A percentile compares a stretch with the other conserved stretches of the same genome.
Conservation (phyloP, 2,329 filamentous ascomycete genomes). For the Microcyclosporella mali region DNA sequence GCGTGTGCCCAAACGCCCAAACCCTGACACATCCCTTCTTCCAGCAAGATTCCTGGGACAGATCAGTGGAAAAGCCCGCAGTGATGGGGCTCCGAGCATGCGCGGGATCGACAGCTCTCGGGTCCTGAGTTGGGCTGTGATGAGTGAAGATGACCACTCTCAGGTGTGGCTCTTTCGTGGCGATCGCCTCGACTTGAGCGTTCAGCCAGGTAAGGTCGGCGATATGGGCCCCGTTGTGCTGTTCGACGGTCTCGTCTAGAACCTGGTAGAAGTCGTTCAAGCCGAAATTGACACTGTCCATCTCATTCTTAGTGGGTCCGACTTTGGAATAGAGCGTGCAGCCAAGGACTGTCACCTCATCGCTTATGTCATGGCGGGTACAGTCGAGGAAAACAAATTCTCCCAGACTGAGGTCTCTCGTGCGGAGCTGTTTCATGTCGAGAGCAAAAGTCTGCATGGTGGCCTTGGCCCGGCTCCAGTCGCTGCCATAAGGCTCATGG, state of each 20-base stretch:
- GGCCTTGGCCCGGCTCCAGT: conserved; percentile 31
- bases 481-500: conserved; percentile 48
- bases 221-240: conserved; percentile 36
- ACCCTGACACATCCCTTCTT: conserved; percentile 4
- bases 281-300: conserved; percentile 7
- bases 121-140: conserved; percentile 37
- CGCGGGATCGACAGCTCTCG: conserved; percentile 31
- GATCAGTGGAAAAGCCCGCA: conserved; percentile 10
- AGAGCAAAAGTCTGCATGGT: conserved; percentile 22
- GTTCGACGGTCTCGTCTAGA: conserved; percentile 33
- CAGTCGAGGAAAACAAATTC: conserved; percentile 40
- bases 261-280: conserved; percentile 18
- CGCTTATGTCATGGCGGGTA: conserved; percentile 19
- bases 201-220: conserved; percentile 44
- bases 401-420: conserved; percentile 27
- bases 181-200: conserved; percentile 21
- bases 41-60: conserved; percentile 7
- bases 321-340: conserved; percentile 25
- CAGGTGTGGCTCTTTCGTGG: conserved; percentile 12
- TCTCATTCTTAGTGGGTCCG: conserved; percentile 4
- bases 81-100: conserved; percentile 22
- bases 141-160: conserved; percentile 40
- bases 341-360: conserved; percentile 30
- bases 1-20: conserved; percentile 15
- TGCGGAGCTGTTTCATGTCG: conserved; percentile 1